Conservation (phyloP, 148 eudicot genomes). For the Beta vulgaris region DNA sequence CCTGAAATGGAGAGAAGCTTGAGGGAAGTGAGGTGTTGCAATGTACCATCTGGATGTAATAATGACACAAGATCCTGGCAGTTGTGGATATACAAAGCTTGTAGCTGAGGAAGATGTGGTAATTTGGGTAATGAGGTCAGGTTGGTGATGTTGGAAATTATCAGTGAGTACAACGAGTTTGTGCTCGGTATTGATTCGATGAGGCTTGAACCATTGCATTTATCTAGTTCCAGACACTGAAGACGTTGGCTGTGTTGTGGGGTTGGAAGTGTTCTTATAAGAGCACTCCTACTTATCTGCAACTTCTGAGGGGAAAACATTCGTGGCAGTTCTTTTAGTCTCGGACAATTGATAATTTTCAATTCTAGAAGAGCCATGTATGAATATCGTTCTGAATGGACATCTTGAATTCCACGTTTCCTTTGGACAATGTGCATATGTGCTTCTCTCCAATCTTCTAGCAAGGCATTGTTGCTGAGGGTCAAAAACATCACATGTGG, state of each 20-base stretch:
- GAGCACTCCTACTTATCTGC: constrained; percentile 29
- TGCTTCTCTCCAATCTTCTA: constrained; percentile 18
- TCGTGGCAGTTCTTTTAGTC: constrained; percentile 19
- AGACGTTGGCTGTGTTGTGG: constrained; percentile 23
- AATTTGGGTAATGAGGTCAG: constrained; percentile 27
- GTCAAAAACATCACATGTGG: constrained; percentile 14
- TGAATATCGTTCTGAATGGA: neutral
- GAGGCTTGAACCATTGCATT: constrained; percentile 22
- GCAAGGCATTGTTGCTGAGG: constrained; percentile 19
- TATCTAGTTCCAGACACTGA: constrained; percentile 33
- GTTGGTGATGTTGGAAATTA: constrained; percentile 35
- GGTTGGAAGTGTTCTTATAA: constrained; percentile 17
- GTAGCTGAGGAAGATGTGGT: constrained; percentile 29
- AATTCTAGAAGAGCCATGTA: constrained; percentile 5
- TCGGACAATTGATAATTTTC: constrained; percentile 23
- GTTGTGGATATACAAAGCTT: constrained; percentile 23
- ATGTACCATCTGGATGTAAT: constrained; percentile 5
- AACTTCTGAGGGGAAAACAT: constrained; percentile 29
- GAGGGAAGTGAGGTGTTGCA: constrained; percentile 26
- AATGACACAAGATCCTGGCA: constrained; percentile 25
- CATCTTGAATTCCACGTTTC: neutral
- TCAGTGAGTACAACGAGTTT: constrained; percentile 33
- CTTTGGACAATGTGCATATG: too few relatives aligned
- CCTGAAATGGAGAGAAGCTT: constrained; percentile 23
- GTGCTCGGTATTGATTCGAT: constrained; percentile 30